phyloP scores from a whole-genome alignment of 1,139 yeast genomes.

The Pneumocystis jirovecii region DNA sequence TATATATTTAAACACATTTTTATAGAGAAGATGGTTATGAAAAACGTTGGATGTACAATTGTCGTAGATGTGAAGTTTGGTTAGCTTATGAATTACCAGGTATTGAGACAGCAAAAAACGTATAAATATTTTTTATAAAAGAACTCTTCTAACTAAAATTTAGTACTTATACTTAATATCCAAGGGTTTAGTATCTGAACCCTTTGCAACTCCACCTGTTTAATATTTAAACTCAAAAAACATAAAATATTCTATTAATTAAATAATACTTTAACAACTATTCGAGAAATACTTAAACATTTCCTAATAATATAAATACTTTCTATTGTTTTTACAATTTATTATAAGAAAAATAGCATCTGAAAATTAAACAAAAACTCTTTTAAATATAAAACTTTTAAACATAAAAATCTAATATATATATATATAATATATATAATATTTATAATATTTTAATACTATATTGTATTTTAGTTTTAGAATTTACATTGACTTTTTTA shows the following conservation, averaged over 20 bases:
- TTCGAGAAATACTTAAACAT: background rate
- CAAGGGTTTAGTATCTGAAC: background rate
- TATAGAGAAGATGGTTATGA: constrained; percentile 40
- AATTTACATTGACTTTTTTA: too few relatives aligned
- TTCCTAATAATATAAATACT: background rate
- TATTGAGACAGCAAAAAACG: background rate
- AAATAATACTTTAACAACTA: background rate
- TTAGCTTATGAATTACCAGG: background rate
- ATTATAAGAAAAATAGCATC: background rate
- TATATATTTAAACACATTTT: background rate
- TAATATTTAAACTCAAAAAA: background rate
- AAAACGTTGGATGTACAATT: constrained; percentile 64
- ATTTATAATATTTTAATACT: background rate
- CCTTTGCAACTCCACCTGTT: background rate
- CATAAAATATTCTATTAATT: background rate
- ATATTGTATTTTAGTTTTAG: background rate
- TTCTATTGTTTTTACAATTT: background rate
- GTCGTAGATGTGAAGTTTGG: constrained; percentile 64
- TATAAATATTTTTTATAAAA: background rate
- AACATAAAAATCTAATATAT: background rate
- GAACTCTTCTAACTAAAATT: background rate
- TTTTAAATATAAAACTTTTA: background rate
- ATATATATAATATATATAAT: too few relatives aligned
- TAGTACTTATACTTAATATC: background rate
- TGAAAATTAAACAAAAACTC: background rate